A percentile compares a stretch with the other conserved stretches of the same genome.
Conservation (phyloP, 129 eudicot genomes). For the Chrysanthemum seticuspe region DNA sequence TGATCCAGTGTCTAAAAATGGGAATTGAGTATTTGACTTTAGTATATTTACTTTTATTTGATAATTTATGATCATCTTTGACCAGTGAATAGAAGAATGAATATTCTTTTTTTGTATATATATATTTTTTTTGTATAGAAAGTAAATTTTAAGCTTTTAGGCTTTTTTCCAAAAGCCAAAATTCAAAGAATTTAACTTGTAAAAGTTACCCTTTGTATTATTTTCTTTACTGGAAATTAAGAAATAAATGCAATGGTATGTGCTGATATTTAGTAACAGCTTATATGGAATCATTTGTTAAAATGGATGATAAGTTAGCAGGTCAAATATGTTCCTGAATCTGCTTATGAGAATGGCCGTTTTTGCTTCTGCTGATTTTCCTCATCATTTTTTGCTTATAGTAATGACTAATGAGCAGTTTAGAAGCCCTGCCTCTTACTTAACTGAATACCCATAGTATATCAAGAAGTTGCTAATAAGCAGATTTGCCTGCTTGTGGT, state of each 20-base stretch:
- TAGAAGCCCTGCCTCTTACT: no score
- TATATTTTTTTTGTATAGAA: not conserved
- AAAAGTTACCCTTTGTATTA: conserved; percentile 8
- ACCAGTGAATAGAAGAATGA: not conserved
- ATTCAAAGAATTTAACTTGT: conserved; percentile 2
- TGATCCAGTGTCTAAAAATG: not conserved
- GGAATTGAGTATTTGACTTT: not conserved
- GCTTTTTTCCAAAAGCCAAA: not conserved
- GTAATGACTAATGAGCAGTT: no score
- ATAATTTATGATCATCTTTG: not conserved
- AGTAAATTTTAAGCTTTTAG: not conserved
- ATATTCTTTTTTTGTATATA: not conserved
- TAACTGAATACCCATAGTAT: no score
- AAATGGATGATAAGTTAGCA: no score
- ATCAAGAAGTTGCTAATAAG: no score
- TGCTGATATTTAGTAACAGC: not conserved
- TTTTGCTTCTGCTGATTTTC: no score
- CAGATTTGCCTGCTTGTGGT: no score
- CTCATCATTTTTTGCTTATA: not conserved
- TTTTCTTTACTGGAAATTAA: not conserved
- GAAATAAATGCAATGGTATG: not conserved
- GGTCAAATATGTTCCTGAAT: no score
- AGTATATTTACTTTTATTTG: not conserved
- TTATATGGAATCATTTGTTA: no score
- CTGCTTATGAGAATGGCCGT: no score